Evolutionary conservation across 2,329 filamentous ascomycete species (phyloP).

Genomic region (Fusarium veterinarium): DNA sequence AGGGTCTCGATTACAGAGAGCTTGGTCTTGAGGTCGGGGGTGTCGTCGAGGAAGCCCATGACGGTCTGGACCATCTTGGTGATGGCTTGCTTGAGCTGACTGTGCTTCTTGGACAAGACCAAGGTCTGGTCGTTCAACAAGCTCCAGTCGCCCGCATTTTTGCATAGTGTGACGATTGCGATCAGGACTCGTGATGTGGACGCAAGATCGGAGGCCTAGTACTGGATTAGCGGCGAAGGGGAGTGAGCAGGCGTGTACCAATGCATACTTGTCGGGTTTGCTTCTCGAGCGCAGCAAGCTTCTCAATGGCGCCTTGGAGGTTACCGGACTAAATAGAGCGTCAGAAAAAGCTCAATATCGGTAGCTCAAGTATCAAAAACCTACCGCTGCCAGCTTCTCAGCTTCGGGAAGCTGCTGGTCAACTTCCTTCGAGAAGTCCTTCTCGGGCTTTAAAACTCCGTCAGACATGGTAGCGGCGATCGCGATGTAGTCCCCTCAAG

Average conservation of each 20-base stretch:
- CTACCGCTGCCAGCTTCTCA: conserved; percentile 87
- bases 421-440: conserved; percentile 98
- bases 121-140: conserved; percentile 96
- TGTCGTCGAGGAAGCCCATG: conserved; percentile 89
- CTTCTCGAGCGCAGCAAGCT: conserved; percentile 92
- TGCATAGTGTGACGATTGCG: conserved; percentile 92
- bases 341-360: conserved; percentile 19
- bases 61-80: conserved; percentile 99
- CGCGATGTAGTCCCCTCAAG: conserved; percentile 11
- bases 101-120: conserved; percentile 98
- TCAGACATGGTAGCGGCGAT: conserved; percentile 74
- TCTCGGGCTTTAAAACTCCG: conserved; percentile 89
- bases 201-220: conserved; percentile 90
- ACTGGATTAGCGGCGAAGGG: conserved; percentile 28
- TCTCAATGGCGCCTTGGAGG: conserved; percentile 89
- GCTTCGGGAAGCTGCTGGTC: conserved; percentile 92
- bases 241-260: conserved; percentile 36
- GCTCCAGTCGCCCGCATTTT: conserved; percentile 91
- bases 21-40: conserved; percentile 87
- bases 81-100: conserved; percentile 98
- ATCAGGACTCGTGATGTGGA: conserved; percentile 92
- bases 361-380: conserved; percentile 49
- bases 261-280: conserved; percentile 88
- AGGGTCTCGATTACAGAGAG: conserved; percentile 94
- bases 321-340: conserved; percentile 67